Conservation (phyloP, 2,329 filamentous ascomycete species). For the Botryotinia convoluta region DNA sequence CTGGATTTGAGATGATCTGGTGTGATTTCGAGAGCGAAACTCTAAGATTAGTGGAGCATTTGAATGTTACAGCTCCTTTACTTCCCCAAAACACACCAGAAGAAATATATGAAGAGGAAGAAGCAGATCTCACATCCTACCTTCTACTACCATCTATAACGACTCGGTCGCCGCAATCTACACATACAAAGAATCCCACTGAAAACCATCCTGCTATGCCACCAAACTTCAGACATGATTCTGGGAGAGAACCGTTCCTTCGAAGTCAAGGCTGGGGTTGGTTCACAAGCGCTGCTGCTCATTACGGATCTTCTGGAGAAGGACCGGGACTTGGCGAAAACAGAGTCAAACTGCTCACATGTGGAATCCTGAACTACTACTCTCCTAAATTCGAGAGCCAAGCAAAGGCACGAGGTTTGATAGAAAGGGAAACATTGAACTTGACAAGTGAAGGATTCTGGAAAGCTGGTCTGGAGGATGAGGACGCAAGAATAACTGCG, state of each 20-base stretch:
- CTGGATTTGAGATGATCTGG: constrained; percentile 53
- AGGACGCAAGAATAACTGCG: constrained; percentile 33
- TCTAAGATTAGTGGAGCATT: constrained; percentile 43
- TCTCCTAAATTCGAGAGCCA: constrained; percentile 40
- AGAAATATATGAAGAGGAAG: constrained; percentile 18
- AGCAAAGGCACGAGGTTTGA: constrained; percentile 34
- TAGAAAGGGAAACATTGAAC: constrained; percentile 43
- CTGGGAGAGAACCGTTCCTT: constrained; percentile 43
- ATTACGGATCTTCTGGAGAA: constrained; percentile 43
- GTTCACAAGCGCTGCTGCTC: constrained; percentile 45
- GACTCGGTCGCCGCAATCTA: constrained; percentile 40
- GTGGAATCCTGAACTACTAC: constrained; percentile 48
- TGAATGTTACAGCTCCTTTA: constrained; percentile 48
- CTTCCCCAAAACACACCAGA: constrained; percentile 28
- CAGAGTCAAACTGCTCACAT: constrained; percentile 42
- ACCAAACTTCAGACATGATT: constrained; percentile 40
- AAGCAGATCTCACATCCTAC: constrained; percentile 33
- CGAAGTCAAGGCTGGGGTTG: constrained; percentile 44
- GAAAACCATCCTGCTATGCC: constrained; percentile 35
- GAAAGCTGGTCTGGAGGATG: constrained; percentile 31
- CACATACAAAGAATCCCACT: constrained; percentile 34
- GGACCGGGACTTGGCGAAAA: constrained; percentile 45
- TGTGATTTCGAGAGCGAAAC: constrained; percentile 48
- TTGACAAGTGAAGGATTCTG: constrained; percentile 44
- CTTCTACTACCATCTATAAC: constrained; percentile 42